A percentile compares a stretch with the other conserved stretches of the same genome.
Evolutionary conservation across 208 protist genomes (phyloP).

Genomic region (Wallacemonas rigidus): DNA sequence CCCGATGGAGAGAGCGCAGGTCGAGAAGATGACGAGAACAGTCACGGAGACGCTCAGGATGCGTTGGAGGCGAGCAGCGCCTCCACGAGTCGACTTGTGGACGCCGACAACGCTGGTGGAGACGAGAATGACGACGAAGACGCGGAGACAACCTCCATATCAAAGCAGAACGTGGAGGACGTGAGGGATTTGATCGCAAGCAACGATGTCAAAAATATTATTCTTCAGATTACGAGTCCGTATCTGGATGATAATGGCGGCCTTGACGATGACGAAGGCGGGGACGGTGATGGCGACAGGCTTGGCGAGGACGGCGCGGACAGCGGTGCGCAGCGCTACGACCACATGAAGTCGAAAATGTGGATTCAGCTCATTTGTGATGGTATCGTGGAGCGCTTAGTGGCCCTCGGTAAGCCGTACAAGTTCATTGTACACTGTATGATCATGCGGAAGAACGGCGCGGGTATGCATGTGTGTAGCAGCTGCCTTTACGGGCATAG

Average conservation of each 20-base stretch:
- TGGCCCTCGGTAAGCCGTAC: slow-evolving; percentile 80
- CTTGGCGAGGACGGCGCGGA: slow-evolving; percentile 49
- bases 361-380: slow-evolving; percentile 89
- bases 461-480: slow-evolving; percentile 83
- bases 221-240: slow-evolving; percentile 76
- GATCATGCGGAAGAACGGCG: slow-evolving; percentile 85
- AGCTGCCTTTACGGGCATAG: slow-evolving; percentile 78
- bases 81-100: not conserved
- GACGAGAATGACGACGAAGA: slow-evolving; percentile 30
- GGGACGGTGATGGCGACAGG: slow-evolving; percentile 31
- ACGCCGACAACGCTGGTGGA: slow-evolving; percentile 8
- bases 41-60: not conserved
- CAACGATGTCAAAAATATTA: slow-evolving; percentile 91
- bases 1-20: not conserved
- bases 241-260: slow-evolving; percentile 86
- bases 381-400: slow-evolving; percentile 74
- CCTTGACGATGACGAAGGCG: slow-evolving; percentile 31
- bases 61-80: slow-evolving; percentile 13
- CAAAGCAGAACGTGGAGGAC: slow-evolving; percentile 22
- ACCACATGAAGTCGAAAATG: slow-evolving; percentile 66
- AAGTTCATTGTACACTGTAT: slow-evolving; percentile 86
- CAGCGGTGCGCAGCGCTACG: slow-evolving; percentile 68
- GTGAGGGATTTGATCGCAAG: slow-evolving; percentile 46
- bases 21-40: not conserved
- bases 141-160: slow-evolving; percentile 12